phyloP scores from a whole-genome alignment of 805 yeast species.

The Candida insectorum region DNA sequence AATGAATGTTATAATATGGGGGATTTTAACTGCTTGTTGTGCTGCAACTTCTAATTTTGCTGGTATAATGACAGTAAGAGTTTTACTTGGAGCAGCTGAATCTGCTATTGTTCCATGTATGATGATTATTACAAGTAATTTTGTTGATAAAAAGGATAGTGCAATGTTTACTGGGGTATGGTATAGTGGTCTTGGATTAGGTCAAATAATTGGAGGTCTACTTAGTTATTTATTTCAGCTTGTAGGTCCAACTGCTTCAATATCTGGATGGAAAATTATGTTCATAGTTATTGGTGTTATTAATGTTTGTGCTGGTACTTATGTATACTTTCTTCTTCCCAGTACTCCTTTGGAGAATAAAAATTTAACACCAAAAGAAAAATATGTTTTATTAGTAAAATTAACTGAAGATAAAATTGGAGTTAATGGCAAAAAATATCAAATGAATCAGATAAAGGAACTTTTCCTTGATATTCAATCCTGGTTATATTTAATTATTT shows the following conservation, averaged over 20 bases:
- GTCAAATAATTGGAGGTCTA: slow-evolving; percentile 19
- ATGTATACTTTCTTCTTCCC: slow-evolving; percentile 16
- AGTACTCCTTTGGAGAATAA: slow-evolving; percentile 15
- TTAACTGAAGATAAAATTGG: slow-evolving; percentile 16
- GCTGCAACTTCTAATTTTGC: slow-evolving; percentile 24
- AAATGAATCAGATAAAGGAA: slow-evolving; percentile 14
- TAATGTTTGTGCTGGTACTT: slow-evolving; percentile 15
- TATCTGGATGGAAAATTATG: slow-evolving; percentile 18
- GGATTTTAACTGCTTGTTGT: slow-evolving; percentile 34
- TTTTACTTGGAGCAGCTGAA: slow-evolving; percentile 19
- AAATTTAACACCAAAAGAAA: slow-evolving; percentile 16
- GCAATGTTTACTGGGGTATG: slow-evolving; percentile 22
- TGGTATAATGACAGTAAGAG: slow-evolving; percentile 17
- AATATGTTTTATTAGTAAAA: slow-evolving; percentile 14
- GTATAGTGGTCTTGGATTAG: slow-evolving; percentile 20
- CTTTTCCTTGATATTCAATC: slow-evolving; percentile 16
- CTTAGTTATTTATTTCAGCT: slow-evolving; percentile 16
- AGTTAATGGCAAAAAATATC: slow-evolving; percentile 13
- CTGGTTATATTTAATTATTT: slow-evolving; percentile 16
- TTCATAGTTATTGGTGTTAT: slow-evolving; percentile 18
- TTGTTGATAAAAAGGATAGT: slow-evolving; percentile 18
- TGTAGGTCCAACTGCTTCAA: slow-evolving; percentile 10
- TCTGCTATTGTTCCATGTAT: slow-evolving; percentile 22
- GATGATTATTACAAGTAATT: slow-evolving; percentile 21
- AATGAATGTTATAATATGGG: slow-evolving; percentile 32